Evolutionary conservation across 1,284 basidiomycete genomes (phyloP).

Genomic region (Wallemia hederae): DNA sequence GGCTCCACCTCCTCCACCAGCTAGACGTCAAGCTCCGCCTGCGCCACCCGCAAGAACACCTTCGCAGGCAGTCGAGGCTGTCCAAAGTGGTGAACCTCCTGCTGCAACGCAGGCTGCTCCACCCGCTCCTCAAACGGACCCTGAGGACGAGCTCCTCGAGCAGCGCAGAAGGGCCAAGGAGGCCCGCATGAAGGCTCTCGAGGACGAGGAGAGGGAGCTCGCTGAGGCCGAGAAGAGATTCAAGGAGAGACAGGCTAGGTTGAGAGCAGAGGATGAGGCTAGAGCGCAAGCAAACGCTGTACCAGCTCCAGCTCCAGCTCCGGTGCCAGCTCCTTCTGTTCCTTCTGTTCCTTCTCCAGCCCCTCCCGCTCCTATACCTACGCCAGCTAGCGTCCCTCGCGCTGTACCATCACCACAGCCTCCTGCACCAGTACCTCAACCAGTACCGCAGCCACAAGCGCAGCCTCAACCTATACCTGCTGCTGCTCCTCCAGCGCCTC

Average conservation of each 20-base stretch:
- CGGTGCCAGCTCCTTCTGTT: slow-evolving; percentile 11
- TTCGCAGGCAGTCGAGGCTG: too few species aligned
- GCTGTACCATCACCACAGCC: slow-evolving; percentile 10
- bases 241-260: neutral
- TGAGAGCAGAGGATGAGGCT: neutral
- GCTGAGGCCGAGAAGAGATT: neutral
- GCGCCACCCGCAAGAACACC: neutral
- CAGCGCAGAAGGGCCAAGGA: slow-evolving; percentile 4
- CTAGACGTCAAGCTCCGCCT: slow-evolving; percentile 1
- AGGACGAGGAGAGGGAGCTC: neutral
- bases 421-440: slow-evolving; percentile 10
- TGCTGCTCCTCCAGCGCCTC: slow-evolving; percentile 13
- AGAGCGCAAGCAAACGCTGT: neutral
- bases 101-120: neutral
- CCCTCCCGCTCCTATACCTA: slow-evolving; percentile 15
- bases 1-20: neutral
- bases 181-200: neutral
- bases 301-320: slow-evolving; percentile 4
- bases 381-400: slow-evolving; percentile 8
- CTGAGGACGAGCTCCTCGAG: neutral
- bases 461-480: slow-evolving; percentile 16
- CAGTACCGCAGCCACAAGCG: slow-evolving; percentile 23
- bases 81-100: too few species aligned
- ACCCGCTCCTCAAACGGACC: too few species aligned
- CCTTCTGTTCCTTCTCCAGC: slow-evolving; percentile 10